Evolutionary conservation across 805 yeast genomes (phyloP).

Genomic region (Tetrapisispora arboricola): DNA sequence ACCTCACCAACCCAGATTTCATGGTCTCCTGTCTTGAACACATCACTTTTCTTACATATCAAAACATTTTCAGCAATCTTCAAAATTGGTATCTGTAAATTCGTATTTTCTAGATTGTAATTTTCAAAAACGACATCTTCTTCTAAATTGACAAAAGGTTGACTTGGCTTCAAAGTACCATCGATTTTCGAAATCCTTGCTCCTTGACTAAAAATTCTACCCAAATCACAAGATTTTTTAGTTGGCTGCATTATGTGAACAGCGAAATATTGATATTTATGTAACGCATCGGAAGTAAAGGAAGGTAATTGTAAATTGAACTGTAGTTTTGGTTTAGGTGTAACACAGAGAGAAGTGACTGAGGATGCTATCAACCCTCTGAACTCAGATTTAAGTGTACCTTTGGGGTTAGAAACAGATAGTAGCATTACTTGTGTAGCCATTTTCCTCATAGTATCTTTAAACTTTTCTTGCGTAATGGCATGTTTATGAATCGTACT

Average conservation of each 20-base stretch:
- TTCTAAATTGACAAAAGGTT: constrained; percentile 43
- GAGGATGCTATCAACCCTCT: constrained; percentile 78
- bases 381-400: constrained; percentile 7
- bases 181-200: constrained; percentile 28
- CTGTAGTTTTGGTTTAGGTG: constrained; percentile 69
- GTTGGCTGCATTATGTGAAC: constrained; percentile 67
- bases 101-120: constrained; percentile 17
- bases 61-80: constrained; percentile 48
- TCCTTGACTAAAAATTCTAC: constrained; percentile 55
- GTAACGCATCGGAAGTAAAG: constrained; percentile 59
- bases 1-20: constrained; percentile 87
- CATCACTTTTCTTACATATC: constrained; percentile 46
- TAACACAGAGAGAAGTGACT: constrained; percentile 68
- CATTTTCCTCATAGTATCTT: constrained; percentile 33
- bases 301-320: constrained; percentile 86
- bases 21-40: constrained; percentile 64
- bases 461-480: constrained; percentile 3
- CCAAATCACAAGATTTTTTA: constrained; percentile 42
- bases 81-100: constrained; percentile 43
- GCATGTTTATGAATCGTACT: neutral
- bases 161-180: constrained; percentile 28
- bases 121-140: constrained; percentile 28
- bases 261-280: constrained; percentile 50
- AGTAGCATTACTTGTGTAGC: constrained; percentile 49
- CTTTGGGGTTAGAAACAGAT: constrained; percentile 31